Percentiles rank a stretch among this genome's conserved stretches.
Evolutionary conservation across 495 filamentous ascomycete species (phyloP).

Genomic region (Chaetomium fimeti): DNA sequence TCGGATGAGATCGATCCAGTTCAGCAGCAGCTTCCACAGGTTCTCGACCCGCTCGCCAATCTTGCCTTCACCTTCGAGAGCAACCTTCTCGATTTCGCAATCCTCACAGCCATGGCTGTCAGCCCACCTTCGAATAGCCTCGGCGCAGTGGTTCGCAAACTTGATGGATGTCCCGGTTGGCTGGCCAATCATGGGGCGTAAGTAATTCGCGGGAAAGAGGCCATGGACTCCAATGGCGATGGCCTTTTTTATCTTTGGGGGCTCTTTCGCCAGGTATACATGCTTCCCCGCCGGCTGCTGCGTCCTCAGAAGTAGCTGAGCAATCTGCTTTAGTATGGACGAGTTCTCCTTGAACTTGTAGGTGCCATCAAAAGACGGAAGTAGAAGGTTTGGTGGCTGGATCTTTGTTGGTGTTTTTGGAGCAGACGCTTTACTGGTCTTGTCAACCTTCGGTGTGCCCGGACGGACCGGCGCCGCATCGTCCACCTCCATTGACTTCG

Average conservation of each 20-base stretch:
- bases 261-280: slow-evolving; percentile 66
- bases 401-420: slow-evolving; percentile 41
- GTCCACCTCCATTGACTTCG: slow-evolving; percentile 50
- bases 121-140: slow-evolving; percentile 78
- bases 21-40: slow-evolving; percentile 89
- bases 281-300: slow-evolving; percentile 64
- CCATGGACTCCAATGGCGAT: slow-evolving; percentile 94
- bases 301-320: slow-evolving; percentile 61
- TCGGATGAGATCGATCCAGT: slow-evolving; percentile 90
- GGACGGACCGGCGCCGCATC: slow-evolving; percentile 38
- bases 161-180: slow-evolving; percentile 92
- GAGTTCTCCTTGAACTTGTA: slow-evolving; percentile 66
- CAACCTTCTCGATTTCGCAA: slow-evolving; percentile 81
- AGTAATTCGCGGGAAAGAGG: slow-evolving; percentile 80
- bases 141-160: slow-evolving; percentile 85
- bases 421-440: slow-evolving; percentile 29
- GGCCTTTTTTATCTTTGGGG: slow-evolving; percentile 73
- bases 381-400: slow-evolving; percentile 58
- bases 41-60: slow-evolving; percentile 85
- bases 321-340: slow-evolving; percentile 69
- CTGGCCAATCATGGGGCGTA: slow-evolving; percentile 86
- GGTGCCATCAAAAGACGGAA: slow-evolving; percentile 66
- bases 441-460: slow-evolving; percentile 39
- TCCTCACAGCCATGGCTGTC: slow-evolving; percentile 62
- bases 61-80: slow-evolving; percentile 96